Conservation (phyloP, 257 asterid genomes). For the Echium plantagineum region DNA sequence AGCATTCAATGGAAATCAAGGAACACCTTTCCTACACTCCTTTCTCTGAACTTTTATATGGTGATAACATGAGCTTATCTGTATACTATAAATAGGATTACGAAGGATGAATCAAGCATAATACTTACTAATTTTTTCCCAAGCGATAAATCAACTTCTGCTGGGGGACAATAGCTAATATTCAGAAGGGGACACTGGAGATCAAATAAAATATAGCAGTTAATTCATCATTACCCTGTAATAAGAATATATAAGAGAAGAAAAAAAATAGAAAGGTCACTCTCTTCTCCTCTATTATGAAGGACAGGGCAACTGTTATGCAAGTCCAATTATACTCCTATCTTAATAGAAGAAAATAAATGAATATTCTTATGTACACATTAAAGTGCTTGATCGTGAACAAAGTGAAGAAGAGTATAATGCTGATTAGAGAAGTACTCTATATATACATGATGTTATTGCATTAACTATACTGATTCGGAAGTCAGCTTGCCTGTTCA, state of each 20-base stretch:
- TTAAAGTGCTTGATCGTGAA: no score
- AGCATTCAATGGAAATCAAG: not conserved
- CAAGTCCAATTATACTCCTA: no score
- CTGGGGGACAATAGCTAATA: conserved; percentile 74
- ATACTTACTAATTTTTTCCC: conserved; percentile 65
- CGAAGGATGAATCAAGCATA: not conserved
- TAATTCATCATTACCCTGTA: conserved; percentile 1
- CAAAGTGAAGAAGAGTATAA: no score
- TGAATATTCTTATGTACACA: no score
- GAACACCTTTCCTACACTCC: not conserved
- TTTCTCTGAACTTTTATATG: not conserved
- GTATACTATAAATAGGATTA: not conserved
- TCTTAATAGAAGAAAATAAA: no score
- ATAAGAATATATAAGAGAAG: conserved; percentile 5
- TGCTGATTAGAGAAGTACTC: not conserved
- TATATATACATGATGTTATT: not conserved
- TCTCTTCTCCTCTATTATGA: no score
- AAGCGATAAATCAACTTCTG: conserved; percentile 62
- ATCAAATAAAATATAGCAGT: conserved; percentile 4
- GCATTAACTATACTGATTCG: not conserved
- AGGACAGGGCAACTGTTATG: no score
- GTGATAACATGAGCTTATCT: not conserved
- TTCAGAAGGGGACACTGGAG: conserved; percentile 85
- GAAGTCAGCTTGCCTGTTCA: conserved; percentile 41
- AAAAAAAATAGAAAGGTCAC: not conserved